Evolutionary conservation across 768 basidiomycete species (phyloP), one percentile per base, ranked within the genome.

Genomic region (Exidia glandulosa): DNA sequence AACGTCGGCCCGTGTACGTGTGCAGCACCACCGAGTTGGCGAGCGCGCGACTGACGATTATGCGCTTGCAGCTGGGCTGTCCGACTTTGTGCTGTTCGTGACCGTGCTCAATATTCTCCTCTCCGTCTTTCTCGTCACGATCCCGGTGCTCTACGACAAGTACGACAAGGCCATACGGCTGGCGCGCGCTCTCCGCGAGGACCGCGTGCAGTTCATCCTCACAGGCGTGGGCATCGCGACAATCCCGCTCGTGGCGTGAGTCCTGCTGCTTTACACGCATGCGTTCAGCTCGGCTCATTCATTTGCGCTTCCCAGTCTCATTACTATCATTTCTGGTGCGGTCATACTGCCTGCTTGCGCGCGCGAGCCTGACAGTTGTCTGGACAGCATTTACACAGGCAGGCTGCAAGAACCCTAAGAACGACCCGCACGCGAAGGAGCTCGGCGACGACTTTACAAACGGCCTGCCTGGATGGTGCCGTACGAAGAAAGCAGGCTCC

Each of bases 401-500:
- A 1, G 94, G 94, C 0, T 97, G 94, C 76, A 95, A 95, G 72
- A 77, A 95, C 63, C 70, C 91, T 1, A 75, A 76, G 57, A 83
- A 88, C 3, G 94, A 96, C 66, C 94, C 94, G 3, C 79, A 92
- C 69, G 86, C 84, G 0, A 76, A 77, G 56, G 69, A 71, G 32
- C 77, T 82, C 13, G 86, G 88, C 23, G 75, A 79, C 32, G 81
- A 77, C 60, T 97, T 87, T 70, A 79, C 79, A 63, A 76, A 77
- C 3, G 90, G 76, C 23, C 76, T 97, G 2, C 73, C 79, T 3
- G 83, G 88, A 0, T 96, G 90, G 89, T 97, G 94, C 72, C 83
- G 77, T 63, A 94, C 94, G 6, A 97, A 96, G 75, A 93, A 91
- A 66, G 94, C 94, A 2, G 90, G 82, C 0, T 83, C 83, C 3